These are phyloP conservation scores for Knufia petricola DNA, from an alignment of 2,329 filamentous ascomycete genomes.

Conservation along the genomic window DNA sequence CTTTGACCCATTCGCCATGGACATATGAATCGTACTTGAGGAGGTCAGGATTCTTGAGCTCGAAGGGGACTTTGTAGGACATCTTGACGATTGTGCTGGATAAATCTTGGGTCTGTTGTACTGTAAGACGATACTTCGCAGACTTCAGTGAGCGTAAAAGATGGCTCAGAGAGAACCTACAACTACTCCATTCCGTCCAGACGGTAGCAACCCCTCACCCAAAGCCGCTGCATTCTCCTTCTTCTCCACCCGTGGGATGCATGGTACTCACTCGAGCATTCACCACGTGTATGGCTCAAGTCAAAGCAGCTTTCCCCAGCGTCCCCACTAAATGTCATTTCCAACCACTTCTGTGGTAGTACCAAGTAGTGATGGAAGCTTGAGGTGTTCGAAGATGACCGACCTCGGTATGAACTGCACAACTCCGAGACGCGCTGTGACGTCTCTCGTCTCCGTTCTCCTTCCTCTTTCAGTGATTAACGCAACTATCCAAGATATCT, in stretches of 20 bases:
- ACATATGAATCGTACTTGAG: slow-evolving; percentile 43
- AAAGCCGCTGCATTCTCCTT: neutral
- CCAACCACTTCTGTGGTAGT: too few relatives aligned
- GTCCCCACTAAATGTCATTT: too few relatives aligned
- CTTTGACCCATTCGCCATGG: slow-evolving; percentile 39
- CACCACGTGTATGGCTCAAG: neutral
- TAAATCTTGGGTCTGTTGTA: too few relatives aligned
- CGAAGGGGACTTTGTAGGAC: slow-evolving; percentile 26
- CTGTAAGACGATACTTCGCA: neutral
- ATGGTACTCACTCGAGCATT: neutral
- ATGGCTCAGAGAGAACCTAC: neutral
- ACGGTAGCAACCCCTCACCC: slow-evolving; percentile 2
- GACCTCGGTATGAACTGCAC: neutral
- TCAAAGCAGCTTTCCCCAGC: neutral
- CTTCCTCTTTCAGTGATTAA: neutral
- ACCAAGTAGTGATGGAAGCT: too few relatives aligned
- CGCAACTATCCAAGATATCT: neutral
- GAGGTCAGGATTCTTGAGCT: slow-evolving; percentile 41
- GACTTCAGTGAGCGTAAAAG: neutral
- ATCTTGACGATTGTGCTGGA: slow-evolving; percentile 1
- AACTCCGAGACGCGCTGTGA: slow-evolving; percentile 2
- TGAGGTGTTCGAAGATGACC: neutral
- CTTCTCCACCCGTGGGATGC: neutral
- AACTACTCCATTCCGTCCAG: neutral
- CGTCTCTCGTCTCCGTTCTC: neutral